Percentiles rank a stretch among this genome's conserved stretches.
Evolutionary conservation across 2,329 filamentous ascomycete genomes (phyloP).

Genomic region (Pyrenochaeta sp.): DNA sequence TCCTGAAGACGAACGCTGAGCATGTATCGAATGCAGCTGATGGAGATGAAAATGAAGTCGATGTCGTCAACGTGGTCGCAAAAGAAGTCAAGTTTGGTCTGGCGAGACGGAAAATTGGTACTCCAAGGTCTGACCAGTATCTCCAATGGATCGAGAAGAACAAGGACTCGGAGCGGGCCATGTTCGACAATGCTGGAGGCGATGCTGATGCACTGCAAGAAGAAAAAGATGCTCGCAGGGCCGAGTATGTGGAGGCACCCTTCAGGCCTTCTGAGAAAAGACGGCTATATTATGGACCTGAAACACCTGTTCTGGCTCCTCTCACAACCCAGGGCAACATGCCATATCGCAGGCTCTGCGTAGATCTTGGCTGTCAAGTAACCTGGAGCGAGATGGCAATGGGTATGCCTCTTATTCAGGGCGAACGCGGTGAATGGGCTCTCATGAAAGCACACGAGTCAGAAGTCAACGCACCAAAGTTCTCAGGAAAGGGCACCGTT

Average conservation of each 20-base stretch:
- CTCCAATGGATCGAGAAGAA: slow-evolving; percentile 79
- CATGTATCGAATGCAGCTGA: slow-evolving; percentile 57
- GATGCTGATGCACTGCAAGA: slow-evolving; percentile 41
- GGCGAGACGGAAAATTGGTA: slow-evolving; percentile 73
- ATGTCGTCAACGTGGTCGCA: slow-evolving; percentile 77
- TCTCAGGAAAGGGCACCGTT: slow-evolving; percentile 63
- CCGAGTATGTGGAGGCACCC: slow-evolving; percentile 83
- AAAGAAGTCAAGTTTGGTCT: slow-evolving; percentile 76
- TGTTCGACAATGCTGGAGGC: slow-evolving; percentile 44
- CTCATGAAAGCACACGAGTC: slow-evolving; percentile 90
- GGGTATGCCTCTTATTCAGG: slow-evolving; percentile 86
- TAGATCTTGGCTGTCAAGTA: slow-evolving; percentile 85
- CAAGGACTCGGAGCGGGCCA: slow-evolving; percentile 46
- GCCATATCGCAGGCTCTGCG: slow-evolving; percentile 89
- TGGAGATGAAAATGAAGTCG: slow-evolving; percentile 56
- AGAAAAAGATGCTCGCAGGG: slow-evolving; percentile 71
- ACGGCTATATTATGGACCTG: slow-evolving; percentile 88
- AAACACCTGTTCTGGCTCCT: slow-evolving; percentile 92
- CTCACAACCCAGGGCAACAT: slow-evolving; percentile 96
- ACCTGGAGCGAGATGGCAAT: slow-evolving; percentile 99
- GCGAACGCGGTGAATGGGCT: slow-evolving; percentile 91
- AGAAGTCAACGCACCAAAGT: slow-evolving; percentile 76
- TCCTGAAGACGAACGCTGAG: slow-evolving; percentile 68
- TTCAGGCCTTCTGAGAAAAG: slow-evolving; percentile 93
- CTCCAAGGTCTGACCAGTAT: slow-evolving; percentile 78